Conservation (phyloP, 306 rosid genomes). For the Corylus heterophylla region DNA sequence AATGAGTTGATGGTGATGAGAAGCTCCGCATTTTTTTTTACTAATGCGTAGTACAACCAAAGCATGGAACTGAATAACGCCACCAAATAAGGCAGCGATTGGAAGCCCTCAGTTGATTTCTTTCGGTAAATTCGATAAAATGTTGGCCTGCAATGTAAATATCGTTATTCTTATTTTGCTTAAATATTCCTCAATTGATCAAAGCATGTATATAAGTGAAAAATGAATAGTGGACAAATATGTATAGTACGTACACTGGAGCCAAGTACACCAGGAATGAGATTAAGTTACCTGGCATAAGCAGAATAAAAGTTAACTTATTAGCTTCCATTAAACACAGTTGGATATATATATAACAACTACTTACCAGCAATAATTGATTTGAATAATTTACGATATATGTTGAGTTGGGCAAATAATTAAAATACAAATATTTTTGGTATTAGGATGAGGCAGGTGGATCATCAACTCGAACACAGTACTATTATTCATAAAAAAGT, state of each 20-base stretch:
- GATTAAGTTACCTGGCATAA: constrained; percentile 64
- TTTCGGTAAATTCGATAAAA: constrained; percentile 68
- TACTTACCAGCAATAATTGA: background rate
- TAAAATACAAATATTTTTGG: background rate
- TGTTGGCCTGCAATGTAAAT: constrained; percentile 53
- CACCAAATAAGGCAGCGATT: constrained; percentile 77
- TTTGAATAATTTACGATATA: background rate
- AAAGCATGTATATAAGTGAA: background rate
- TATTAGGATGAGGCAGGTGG: constrained; percentile 10
- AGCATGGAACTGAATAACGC: constrained; percentile 80
- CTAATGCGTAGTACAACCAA: constrained; percentile 70
- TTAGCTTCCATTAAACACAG: background rate
- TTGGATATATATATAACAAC: background rate
- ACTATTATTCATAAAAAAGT: background rate
- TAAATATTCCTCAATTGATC: background rate
- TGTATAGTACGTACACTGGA: constrained; percentile 63
- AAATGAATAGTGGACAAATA: background rate
- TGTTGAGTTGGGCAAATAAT: background rate
- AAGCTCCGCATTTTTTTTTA: constrained; percentile 56
- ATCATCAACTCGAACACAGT: background rate
- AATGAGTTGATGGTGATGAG: constrained; percentile 86
- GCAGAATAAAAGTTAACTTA: constrained; percentile 1
- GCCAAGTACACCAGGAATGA: constrained; percentile 90
- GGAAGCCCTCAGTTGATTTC: constrained; percentile 81
- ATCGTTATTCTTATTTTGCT: background rate